Conservation (phyloP, 75 land plant genomes). For the Picea sitchensis region DNA sequence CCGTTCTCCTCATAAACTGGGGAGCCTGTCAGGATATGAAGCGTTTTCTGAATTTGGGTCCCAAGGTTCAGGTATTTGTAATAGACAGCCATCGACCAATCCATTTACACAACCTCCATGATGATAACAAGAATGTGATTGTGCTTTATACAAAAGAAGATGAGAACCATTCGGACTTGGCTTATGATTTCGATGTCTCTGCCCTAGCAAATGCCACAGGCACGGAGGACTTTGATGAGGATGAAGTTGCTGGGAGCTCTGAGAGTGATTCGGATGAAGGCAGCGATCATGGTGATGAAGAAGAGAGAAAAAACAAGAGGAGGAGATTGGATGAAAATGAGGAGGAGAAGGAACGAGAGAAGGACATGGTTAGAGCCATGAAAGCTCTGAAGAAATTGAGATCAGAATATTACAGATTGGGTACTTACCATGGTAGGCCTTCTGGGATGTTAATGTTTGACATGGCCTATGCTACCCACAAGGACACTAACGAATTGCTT, state of each 20-base stretch:
- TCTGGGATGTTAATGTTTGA: too few relatives aligned
- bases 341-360: too few relatives aligned
- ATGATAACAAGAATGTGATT: conserved; percentile 56
- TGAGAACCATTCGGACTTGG: conserved; percentile 75
- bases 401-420: too few relatives aligned
- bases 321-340: neutral
- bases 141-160: conserved; percentile 80
- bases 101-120: conserved; percentile 78
- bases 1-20: conserved; percentile 84
- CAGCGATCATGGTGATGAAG: conserved; percentile 32
- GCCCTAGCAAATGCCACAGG: conserved; percentile 52
- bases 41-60: conserved; percentile 49
- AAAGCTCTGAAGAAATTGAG: too few relatives aligned
- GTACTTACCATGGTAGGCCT: too few relatives aligned
- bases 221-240: conserved; percentile 35
- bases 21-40: conserved; percentile 72
- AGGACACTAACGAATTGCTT: too few relatives aligned
- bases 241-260: neutral
- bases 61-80: conserved; percentile 59
- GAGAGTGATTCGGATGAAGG: conserved; percentile 4
- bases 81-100: conserved; percentile 94
- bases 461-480: too few relatives aligned
- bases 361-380: too few relatives aligned
- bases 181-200: conserved; percentile 65
- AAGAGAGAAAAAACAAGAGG: conserved; percentile 14